These are phyloP conservation scores for Fraxinus velutina DNA, from an alignment of 305 asterid species.

Conservation along the genomic window DNA sequence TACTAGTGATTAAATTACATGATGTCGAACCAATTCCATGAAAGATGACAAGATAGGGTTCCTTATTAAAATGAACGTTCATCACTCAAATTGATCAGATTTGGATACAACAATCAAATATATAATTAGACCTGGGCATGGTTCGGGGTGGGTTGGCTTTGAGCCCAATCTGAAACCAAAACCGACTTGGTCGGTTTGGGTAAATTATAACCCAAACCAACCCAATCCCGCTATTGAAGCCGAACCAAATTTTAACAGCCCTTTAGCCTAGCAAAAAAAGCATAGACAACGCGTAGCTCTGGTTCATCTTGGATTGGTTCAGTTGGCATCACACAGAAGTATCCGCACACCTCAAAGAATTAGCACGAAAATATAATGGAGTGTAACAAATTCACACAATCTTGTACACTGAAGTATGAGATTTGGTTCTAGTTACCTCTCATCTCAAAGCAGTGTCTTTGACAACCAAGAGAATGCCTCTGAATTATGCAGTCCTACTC, in stretches of 20 bases:
- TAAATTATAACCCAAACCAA: too few species aligned
- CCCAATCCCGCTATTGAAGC: not conserved
- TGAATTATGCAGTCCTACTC: slow-evolving; percentile 47
- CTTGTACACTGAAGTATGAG: not conserved
- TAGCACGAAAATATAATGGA: not conserved
- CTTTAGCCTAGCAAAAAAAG: not conserved
- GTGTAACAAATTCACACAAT: not conserved
- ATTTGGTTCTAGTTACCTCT: not conserved
- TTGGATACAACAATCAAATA: not conserved
- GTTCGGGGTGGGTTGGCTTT: not conserved
- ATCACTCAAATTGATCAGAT: not conserved
- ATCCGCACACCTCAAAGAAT: not conserved
- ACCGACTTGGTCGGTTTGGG: not conserved
- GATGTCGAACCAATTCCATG: not conserved
- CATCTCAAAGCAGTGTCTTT: slow-evolving; percentile 47
- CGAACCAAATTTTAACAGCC: not conserved
- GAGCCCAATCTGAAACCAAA: not conserved
- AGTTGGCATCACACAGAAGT: not conserved
- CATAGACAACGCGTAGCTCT: not conserved
- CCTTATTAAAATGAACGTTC: not conserved
- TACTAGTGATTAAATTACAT: not conserved
- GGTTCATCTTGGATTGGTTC: not conserved
- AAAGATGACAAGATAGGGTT: not conserved
- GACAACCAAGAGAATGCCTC: slow-evolving; percentile 73
- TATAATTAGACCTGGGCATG: not conserved